Base-by-base conservation (phyloP, 1,284 basidiomycete genomes). In the Malassezia sp. region DNA sequence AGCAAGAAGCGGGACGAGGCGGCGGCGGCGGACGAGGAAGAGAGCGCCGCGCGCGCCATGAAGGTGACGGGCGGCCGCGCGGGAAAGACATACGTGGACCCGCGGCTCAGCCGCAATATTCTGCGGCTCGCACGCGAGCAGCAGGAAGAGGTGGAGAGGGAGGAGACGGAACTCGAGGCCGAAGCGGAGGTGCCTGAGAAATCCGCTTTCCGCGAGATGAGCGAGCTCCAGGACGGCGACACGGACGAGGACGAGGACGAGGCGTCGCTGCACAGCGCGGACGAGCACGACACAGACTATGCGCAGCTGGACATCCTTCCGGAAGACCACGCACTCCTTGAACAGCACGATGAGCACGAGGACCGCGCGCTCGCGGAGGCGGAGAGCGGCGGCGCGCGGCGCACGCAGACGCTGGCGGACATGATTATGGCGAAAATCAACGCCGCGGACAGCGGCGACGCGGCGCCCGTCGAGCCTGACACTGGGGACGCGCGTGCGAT, bases 351-450 rank as follows among this genome's bases (percentile, higher is more conserved):
- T 21, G 56, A 54, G 17, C 52, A 59, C 38, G 54, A 56, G 36
- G 40, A 46, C 21, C 39, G 29, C n/a, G 48, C 48, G 3, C 15
- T 39, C 11, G 44, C 46, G 30, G 48, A 28, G n/a, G 48, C 54
- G 15, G 53, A 52, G 10, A 45, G 50, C 20, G 52, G 32, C 14
- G 46, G 38, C 11, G 51, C 45, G 2, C 36, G 49, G n/a, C 57
- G 58, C 7, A 62, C 56, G 42, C 58, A 56, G 56, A 68, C 62
- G 14, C 75, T 99, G 15, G 91, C 91, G 18, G 91, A 99, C 71
- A 76, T 97, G 28, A 97, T 97, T 54, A 87, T 99, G 71, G 79
- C 85, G 30, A 95, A 96, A 73, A 77, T 99, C 40, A 78, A 76
- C 49, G 57, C 78, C 81, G 60, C 69, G 49, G 77, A 77, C 47